Base-by-base conservation (phyloP, 371 early-diverging fungal species). In the Zychaea mexicana region DNA sequence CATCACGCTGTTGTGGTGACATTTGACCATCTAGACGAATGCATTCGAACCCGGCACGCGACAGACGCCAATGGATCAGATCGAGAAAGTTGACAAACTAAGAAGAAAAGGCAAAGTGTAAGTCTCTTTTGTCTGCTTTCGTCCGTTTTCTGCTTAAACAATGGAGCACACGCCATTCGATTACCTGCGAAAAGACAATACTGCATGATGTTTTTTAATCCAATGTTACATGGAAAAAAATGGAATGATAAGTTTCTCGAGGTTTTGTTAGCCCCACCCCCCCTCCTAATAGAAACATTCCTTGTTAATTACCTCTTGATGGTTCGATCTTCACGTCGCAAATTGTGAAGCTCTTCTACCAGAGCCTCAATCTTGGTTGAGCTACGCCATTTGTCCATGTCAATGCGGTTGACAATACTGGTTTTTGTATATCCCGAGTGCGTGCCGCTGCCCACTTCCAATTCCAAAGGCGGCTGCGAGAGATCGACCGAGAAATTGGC, bases 11-110 rank as follows among this genome's bases (percentile, higher is more conserved):
- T 52, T 73, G 63, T 0, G 95, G 94, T 1, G 88, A 76, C 98
- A 98, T 98, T 15, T 92, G 84, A 9, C 98, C 98, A 75, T 97
- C 98, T n/a, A 98, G 72, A 32, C 94, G 86, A 61, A 96, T 95
- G 66, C 94, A 94, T 70, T 78, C 84, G 75, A 96, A 96, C 0
- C 98, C 99, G 4, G 95, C 96, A 31, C 96, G 86, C 47, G 92
- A 88, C n/a, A 98, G 84, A 2, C 97, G 85, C 97, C 97, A 97
- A 57, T 96, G 91, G 55, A 96, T 88, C 53, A 98, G 75, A 71
- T 98, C 97, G 0, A 98, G 77, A 69, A 98, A 97, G 57, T 91
- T 91, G 30, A 94, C 94, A 79, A 95, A 98, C 81, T 98, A 94
- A 28, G 94, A 94, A n/a, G 46, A 33, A 33, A 19, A 63, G 22